Conservation (phyloP, 441 rosid genomes). For the Erodium moschatum region DNA sequence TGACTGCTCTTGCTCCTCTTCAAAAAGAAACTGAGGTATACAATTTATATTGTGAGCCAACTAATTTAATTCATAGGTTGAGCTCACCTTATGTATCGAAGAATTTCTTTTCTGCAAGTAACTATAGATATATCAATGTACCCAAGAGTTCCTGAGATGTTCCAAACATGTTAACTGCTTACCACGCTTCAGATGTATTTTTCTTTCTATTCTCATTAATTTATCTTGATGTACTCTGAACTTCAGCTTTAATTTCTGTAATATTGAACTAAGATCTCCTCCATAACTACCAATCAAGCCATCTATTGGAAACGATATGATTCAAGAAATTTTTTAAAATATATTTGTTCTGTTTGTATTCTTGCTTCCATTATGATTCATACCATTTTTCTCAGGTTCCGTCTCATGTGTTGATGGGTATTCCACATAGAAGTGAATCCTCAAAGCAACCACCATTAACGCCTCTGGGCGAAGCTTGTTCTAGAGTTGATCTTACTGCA, state of each 20-base stretch:
- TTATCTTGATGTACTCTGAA: slow-evolving; percentile 9
- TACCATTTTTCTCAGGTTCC: slow-evolving; percentile 45
- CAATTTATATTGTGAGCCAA: background rate
- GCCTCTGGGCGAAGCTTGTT: slow-evolving; percentile 87
- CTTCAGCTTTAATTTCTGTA: background rate
- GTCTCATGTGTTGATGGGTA: slow-evolving; percentile 62
- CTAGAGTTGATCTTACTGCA: slow-evolving; percentile 72
- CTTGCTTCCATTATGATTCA: slow-evolving; percentile 1
- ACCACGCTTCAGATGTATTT: background rate
- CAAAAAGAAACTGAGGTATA: slow-evolving; percentile 78
- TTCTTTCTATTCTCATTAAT: background rate
- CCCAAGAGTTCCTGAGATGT: background rate
- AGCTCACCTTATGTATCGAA: background rate
- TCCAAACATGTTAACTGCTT: too few relatives aligned
- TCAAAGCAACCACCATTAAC: slow-evolving; percentile 44
- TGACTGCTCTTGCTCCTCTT: slow-evolving; percentile 63
- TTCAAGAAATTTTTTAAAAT: background rate
- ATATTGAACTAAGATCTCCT: background rate
- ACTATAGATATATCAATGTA: background rate
- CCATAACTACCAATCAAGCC: background rate
- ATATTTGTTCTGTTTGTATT: background rate
- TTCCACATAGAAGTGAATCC: slow-evolving; percentile 49
- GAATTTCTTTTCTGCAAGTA: too few relatives aligned
- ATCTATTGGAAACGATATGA: too few relatives aligned
- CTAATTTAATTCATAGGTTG: background rate